These are phyloP conservation scores for Rosa persica DNA, from an alignment of 306 rosid genomes.

Conservation along the genomic window DNA sequence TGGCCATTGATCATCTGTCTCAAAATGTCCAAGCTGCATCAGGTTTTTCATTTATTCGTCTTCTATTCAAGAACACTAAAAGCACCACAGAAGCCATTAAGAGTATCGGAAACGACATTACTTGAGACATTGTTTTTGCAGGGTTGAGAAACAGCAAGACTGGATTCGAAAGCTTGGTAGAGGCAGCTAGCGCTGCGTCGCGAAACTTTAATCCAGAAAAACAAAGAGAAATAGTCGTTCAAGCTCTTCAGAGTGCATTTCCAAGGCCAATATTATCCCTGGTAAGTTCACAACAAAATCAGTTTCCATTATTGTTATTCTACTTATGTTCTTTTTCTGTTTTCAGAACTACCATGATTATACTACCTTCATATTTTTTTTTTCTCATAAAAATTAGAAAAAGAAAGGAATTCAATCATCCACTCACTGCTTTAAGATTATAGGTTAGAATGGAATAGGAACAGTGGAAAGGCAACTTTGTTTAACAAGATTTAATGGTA, in stretches of 20 bases:
- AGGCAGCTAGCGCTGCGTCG: conserved; percentile 59
- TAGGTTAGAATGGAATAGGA: background rate
- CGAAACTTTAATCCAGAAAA: conserved; percentile 41
- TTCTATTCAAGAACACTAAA: background rate
- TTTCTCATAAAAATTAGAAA: background rate
- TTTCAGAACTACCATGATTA: background rate
- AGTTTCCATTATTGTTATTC: background rate
- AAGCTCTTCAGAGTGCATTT: conserved; percentile 64
- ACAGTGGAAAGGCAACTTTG: conserved; percentile 10
- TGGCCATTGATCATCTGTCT: conserved; percentile 74
- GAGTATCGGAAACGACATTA: background rate
- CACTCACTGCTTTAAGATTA: background rate
- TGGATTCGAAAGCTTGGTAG: conserved; percentile 77
- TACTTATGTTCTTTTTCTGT: background rate
- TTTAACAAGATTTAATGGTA: background rate
- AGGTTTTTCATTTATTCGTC: conserved; percentile 42
- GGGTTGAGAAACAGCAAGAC: conserved; percentile 64
- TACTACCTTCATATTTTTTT: background rate
- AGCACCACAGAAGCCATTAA: background rate
- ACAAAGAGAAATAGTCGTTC: conserved; percentile 52
- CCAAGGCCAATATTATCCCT: conserved; percentile 61
- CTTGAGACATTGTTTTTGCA: conserved; percentile 16
- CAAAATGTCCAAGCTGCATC: conserved; percentile 70
- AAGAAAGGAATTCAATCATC: background rate
- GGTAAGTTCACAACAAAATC: conserved; percentile 36